Evolutionary conservation across 345 rosid species (phyloP), one percentile per base, ranked within the genome.

Genomic region (Eutrema japonicum): DNA sequence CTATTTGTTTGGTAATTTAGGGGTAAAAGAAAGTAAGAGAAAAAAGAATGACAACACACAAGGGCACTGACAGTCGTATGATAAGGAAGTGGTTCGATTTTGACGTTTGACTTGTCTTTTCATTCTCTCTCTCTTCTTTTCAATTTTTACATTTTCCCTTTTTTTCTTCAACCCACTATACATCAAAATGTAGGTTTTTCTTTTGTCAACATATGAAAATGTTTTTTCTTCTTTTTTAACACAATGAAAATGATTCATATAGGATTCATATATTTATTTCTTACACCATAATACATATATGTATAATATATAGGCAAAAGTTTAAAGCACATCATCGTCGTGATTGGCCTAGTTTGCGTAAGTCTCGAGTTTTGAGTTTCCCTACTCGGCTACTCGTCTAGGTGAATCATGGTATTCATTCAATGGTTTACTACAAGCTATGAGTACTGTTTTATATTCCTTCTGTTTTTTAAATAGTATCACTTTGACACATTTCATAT

Each of bases 91-190:
- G 85, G 84, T 71, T 52, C 82, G 98, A 91, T 85, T 85, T 86
- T 88, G 98, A 93, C 98, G 87, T 87, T 85, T 93, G 97, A 91
- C 94, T 89, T 86, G 98, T 91, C 98, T 86, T 88, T 83, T 93
- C 96, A 88, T 54, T 62, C 61, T 52, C 49, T 49, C 68, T 72
- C 46, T 64, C 55, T 68, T 45, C 46, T 55, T 37, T 71, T 29
- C 48, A 30, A 33, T 49, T 48, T 45, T 8, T 71, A 58, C 54
- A 40, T 58, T 49, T 74, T 16, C 3, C 7, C 7, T 8, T 26
- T 22, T 62, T 53, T 59, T 18, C 10, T 59, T 48, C 6, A 30
- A 30, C 9, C n/a, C 6, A 26, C 36, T 8, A 52, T 55, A 53
- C 29, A 56, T 64, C 38, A 77, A 65, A 47, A 14, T 64, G 50